These are phyloP conservation scores for Teratosphaeria pseudoeucalypti DNA, from an alignment of 2,329 filamentous ascomycete species.

Conservation along the genomic window DNA sequence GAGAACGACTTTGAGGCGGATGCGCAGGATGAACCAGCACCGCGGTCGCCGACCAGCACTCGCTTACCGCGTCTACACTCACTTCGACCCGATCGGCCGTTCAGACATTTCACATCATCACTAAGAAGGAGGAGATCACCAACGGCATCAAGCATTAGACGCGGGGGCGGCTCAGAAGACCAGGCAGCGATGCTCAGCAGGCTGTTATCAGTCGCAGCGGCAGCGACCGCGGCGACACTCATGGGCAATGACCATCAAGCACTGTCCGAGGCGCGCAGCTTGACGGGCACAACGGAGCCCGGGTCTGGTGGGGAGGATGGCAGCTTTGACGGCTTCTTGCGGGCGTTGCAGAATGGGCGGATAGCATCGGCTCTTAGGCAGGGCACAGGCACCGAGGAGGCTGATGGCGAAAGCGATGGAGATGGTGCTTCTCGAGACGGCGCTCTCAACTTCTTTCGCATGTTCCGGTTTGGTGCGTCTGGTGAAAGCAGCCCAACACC, in stretches of 20 bases:
- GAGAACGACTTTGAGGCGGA: constrained; percentile 22
- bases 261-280: constrained; percentile 44
- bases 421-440: constrained; percentile 31
- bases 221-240: constrained; percentile 53
- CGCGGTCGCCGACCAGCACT: constrained; percentile 18
- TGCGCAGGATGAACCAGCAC: constrained; percentile 11
- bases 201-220: constrained; percentile 52
- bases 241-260: constrained; percentile 50
- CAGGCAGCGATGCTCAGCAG: constrained; percentile 52
- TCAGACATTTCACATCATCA: constrained; percentile 34
- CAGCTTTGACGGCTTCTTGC: constrained; percentile 53
- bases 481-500: constrained; percentile 19
- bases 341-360: constrained; percentile 51
- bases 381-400: constrained; percentile 12
- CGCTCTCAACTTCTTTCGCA: constrained; percentile 57
- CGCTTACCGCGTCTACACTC: constrained; percentile 20
- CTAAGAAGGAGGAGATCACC: constrained; percentile 45
- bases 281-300: constrained; percentile 32
- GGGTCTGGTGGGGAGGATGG: constrained; percentile 42
- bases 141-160: constrained; percentile 10
- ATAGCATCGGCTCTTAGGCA: constrained; percentile 47
- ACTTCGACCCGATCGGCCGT: constrained; percentile 23
- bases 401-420: constrained; percentile 23
- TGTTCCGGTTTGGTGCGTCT: constrained; percentile 55
- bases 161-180: constrained; percentile 44